Evolutionary conservation across 2,329 filamentous ascomycete species (phyloP).

Genomic region (Niveomyces coronatus): DNA sequence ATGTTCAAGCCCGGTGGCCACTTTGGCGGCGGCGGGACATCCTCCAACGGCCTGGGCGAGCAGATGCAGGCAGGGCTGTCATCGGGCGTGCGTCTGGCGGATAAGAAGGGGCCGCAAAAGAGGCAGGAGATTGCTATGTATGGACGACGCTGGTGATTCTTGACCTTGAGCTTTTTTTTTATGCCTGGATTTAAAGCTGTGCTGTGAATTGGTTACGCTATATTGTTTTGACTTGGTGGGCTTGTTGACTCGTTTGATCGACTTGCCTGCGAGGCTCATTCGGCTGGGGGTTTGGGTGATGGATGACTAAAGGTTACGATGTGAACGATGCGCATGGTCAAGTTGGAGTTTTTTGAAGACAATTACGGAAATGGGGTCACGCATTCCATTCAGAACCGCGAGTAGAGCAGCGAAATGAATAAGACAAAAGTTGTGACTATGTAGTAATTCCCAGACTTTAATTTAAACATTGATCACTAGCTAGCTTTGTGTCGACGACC

Average conservation of each 20-base stretch:
- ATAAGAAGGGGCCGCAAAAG: slow-evolving; percentile 17
- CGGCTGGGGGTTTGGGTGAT: no score
- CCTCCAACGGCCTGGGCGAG: slow-evolving; percentile 16
- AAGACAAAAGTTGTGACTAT: no score
- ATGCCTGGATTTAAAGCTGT: background rate
- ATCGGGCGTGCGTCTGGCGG: slow-evolving; percentile 19
- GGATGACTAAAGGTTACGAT: background rate
- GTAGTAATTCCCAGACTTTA: no score
- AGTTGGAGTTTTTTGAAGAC: background rate
- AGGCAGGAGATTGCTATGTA: slow-evolving; percentile 30
- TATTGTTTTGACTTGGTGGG: no score
- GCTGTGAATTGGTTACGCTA: no score
- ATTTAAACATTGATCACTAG: no score
- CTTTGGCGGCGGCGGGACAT: slow-evolving; percentile 25
- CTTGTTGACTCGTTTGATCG: no score
- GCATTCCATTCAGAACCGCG: no score
- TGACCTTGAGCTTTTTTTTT: background rate
- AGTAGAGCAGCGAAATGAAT: no score
- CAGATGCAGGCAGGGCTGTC: slow-evolving; percentile 13
- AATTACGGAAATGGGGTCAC: no score
- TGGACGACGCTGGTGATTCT: slow-evolving; percentile 29
- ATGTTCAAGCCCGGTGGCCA: slow-evolving; percentile 64
- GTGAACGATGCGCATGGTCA: background rate
- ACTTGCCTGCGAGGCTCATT: no score
- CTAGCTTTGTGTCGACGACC: no score